Evolutionary conservation across 1,139 yeast species (phyloP).

Genomic region (Lipomyces yarrowii): DNA sequence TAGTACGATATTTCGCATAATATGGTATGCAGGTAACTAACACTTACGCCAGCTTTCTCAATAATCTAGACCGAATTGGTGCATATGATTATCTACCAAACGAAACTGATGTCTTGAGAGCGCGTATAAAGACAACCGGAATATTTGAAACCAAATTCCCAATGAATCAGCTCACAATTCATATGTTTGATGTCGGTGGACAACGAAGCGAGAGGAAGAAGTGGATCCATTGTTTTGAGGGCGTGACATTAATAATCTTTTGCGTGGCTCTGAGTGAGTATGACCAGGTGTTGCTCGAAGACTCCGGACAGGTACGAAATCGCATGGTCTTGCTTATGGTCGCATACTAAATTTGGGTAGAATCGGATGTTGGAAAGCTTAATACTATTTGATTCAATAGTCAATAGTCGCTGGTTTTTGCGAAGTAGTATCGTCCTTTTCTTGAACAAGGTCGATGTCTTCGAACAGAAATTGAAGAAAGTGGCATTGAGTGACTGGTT

Average conservation of each 20-base stretch:
- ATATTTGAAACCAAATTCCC: conserved; percentile 80
- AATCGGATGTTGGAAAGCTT: conserved; percentile 85
- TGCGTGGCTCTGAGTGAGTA: conserved; percentile 91
- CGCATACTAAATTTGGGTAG: conserved; percentile 44
- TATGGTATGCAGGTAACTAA: not conserved
- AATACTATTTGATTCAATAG: conserved; percentile 84
- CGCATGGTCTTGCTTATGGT: not conserved
- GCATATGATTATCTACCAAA: conserved; percentile 66
- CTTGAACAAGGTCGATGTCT: conserved; percentile 85
- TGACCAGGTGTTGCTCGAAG: conserved; percentile 83
- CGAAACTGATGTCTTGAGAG: conserved; percentile 76
- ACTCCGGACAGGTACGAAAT: conserved; percentile 47
- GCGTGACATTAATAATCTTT: conserved; percentile 84
- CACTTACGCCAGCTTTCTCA: conserved; percentile 52
- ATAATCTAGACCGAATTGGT: conserved; percentile 65
- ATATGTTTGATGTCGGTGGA: conserved; percentile 92
- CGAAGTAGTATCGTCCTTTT: conserved; percentile 83
- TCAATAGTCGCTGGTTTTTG: conserved; percentile 92
- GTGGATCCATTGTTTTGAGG: conserved; percentile 95
- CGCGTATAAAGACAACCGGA: conserved; percentile 92
- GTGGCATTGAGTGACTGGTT: conserved; percentile 83
- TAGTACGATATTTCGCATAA: conserved; percentile 43
- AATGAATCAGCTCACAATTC: conserved; percentile 71
- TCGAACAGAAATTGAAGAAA: conserved; percentile 78
- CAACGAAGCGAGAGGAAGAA: conserved; percentile 91